Conservation (phyloP, 176 grass and related monocot genomes). For the sorghum (Sorghum bicolor) region DNA sequence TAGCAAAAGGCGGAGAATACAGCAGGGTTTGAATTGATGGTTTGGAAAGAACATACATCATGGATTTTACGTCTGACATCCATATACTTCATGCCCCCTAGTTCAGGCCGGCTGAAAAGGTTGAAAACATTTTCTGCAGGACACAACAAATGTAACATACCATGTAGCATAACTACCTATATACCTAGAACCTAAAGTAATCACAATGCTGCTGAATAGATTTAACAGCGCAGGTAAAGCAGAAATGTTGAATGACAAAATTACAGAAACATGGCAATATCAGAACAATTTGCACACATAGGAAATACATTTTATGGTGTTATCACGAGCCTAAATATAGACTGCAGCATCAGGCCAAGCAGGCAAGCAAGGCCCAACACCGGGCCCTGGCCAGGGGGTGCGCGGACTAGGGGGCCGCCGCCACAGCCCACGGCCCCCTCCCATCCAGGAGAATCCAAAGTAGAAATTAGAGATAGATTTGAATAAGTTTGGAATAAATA, state of each 20-base stretch:
- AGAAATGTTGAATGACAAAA: neutral
- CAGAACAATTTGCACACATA: neutral
- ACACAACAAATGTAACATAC: conserved; percentile 27
- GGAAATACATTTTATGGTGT: neutral
- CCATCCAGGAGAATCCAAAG: neutral
- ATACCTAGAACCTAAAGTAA: conserved; percentile 24
- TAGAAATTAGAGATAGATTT: neutral
- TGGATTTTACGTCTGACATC: conserved; percentile 59
- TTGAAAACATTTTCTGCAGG: conserved; percentile 91
- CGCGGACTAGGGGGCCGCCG: neutral
- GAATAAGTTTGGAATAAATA: neutral
- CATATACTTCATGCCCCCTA: conserved; percentile 67
- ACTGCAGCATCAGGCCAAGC: neutral
- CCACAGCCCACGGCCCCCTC: too few species aligned
- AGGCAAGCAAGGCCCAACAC: neutral
- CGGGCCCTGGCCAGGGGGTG: neutral
- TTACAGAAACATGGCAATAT: neutral
- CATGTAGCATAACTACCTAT: neutral
- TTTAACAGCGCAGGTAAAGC: conserved; percentile 2
- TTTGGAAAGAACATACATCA: conserved; percentile 59
- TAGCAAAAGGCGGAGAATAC: conserved; percentile 26
- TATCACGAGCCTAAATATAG: neutral
- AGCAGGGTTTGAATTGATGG: conserved; percentile 19
- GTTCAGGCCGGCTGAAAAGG: conserved; percentile 62
- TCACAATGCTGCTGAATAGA: neutral